These are phyloP conservation scores for Aspergillus bridgeri DNA, from an alignment of 495 filamentous ascomycete species.

Conservation along the genomic window DNA sequence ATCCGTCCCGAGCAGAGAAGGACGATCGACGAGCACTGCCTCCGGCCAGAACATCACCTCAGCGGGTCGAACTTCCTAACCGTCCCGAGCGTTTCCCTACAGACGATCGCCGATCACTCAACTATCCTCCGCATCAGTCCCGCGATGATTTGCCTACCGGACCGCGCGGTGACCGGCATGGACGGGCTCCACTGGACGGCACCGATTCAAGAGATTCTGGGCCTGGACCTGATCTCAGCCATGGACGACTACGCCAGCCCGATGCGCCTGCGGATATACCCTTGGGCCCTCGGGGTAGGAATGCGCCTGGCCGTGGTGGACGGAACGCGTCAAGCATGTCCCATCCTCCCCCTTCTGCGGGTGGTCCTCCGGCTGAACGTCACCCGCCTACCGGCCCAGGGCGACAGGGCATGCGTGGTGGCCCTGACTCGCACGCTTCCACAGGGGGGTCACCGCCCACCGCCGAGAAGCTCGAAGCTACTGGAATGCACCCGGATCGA, in stretches of 20 bases:
- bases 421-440: conserved; percentile 24
- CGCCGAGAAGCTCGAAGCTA: conserved; percentile 26
- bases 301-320: conserved; percentile 29
- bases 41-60: conserved; percentile 27
- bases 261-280: conserved; percentile 61
- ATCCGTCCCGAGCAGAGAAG: conserved; percentile 30
- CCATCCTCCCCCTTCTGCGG: background rate
- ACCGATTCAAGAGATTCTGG: conserved; percentile 28
- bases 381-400: conserved; percentile 38
- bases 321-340: conserved; percentile 23
- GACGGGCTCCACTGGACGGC: conserved; percentile 17
- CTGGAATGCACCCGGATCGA: conserved; percentile 51
- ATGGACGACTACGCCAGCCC: conserved; percentile 50
- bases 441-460: conserved; percentile 22
- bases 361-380: conserved; percentile 18
- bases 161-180: conserved; percentile 36
- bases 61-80: conserved; percentile 30
- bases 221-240: conserved; percentile 45
- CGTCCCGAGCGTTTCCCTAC: conserved; percentile 38
- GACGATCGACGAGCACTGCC: conserved; percentile 35
- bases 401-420: conserved; percentile 31
- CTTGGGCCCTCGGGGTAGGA: conserved; percentile 62
- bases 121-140: conserved; percentile 18
- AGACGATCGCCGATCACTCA: conserved; percentile 32
- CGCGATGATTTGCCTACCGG: conserved; percentile 41